phyloP scores from a whole-genome alignment of 192 early-diverging fungal species.

The Allomyces arbusculus region DNA sequence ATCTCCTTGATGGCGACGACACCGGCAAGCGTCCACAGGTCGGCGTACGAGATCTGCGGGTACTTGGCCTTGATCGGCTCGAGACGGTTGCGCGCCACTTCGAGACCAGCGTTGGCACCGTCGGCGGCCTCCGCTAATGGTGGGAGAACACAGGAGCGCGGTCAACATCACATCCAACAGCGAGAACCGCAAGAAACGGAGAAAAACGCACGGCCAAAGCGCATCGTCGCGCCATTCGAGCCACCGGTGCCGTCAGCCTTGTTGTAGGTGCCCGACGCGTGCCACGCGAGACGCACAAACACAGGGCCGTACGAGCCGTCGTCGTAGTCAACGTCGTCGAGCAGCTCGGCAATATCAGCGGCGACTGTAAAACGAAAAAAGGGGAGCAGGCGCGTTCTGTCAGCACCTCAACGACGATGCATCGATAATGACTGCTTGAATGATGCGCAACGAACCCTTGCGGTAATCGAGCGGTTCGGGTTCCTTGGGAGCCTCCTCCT shows the following conservation, averaged over 20 bases:
- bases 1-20: constrained; percentile 44
- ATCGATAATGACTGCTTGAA: not conserved
- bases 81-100: constrained; percentile 19
- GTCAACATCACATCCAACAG: not conserved
- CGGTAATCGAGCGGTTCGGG: not conserved
- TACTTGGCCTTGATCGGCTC: constrained; percentile 44
- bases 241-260: constrained; percentile 32
- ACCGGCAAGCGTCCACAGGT: constrained; percentile 57
- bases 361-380: not conserved
- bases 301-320: constrained; percentile 63
- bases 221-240: constrained; percentile 50
- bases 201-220: constrained; percentile 7
- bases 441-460: not conserved
- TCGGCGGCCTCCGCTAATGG: constrained; percentile 27
- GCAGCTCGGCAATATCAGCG: not conserved
- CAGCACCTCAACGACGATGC: not conserved
- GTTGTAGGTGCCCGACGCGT: constrained; percentile 50
- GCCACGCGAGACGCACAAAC: constrained; percentile 33
- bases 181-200: not conserved
- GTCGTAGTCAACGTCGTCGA: constrained; percentile 21
- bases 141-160: constrained; percentile 2
- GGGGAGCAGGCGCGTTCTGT: not conserved
- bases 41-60: constrained; percentile 43
- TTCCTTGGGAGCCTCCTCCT: not conserved
- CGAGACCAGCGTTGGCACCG: constrained; percentile 43